A percentile compares a stretch with the other conserved stretches of the same genome.
phyloP scores from a whole-genome alignment of 2,329 filamentous ascomycete genomes.

The Scleromitrula shiraiana region DNA sequence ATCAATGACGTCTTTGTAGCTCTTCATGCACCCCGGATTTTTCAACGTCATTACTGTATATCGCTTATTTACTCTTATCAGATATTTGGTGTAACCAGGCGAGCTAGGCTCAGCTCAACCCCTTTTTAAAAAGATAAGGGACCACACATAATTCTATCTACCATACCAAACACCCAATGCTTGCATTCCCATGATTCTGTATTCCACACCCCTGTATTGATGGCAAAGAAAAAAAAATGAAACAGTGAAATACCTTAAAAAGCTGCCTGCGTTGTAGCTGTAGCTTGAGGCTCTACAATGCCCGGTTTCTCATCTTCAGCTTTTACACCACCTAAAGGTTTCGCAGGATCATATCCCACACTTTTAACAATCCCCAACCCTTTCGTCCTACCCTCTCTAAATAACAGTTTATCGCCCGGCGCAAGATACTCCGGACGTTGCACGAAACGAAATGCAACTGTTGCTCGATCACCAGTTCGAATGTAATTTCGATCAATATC shows the following conservation, averaged over 20 bases:
- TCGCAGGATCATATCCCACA: conserved; percentile 70
- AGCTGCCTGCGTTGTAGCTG: not conserved
- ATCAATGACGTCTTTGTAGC: not conserved
- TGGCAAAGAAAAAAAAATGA: too few species aligned
- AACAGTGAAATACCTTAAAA: not conserved
- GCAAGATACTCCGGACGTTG: conserved; percentile 89
- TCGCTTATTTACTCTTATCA: not conserved
- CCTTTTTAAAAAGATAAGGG: too few species aligned
- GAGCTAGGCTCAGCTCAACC: too few species aligned
- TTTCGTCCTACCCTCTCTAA: conserved; percentile 91
- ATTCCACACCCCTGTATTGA: not conserved
- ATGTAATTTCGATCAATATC: conserved; percentile 96
- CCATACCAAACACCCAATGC: not conserved
- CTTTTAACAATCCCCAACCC: conserved; percentile 90
- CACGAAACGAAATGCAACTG: conserved; percentile 89
- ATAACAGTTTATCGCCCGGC: conserved; percentile 81
- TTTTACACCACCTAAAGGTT: conserved; percentile 34
- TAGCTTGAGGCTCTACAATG: not conserved
- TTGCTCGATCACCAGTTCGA: conserved; percentile 86
- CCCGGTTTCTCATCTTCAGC: not conserved
- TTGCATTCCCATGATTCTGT: not conserved
- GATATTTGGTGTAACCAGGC: not conserved
- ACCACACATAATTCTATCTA: too few species aligned
- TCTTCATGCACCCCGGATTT: conserved; percentile 1
- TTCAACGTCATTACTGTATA: not conserved